These are phyloP conservation scores for Phoenix roebelenii DNA, from an alignment of 176 grass and related monocot species.

Conservation along the genomic window DNA sequence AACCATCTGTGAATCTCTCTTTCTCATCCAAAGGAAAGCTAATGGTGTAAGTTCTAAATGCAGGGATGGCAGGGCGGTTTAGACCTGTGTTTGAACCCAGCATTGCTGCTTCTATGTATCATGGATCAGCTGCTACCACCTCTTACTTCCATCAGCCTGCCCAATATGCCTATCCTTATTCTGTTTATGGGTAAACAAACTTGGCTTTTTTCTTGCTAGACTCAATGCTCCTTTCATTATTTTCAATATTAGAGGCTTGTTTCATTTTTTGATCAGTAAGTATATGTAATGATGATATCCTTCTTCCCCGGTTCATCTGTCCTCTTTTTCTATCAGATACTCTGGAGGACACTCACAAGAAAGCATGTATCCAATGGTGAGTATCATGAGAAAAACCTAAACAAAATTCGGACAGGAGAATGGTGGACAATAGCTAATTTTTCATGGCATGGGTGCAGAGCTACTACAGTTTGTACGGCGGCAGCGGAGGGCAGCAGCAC, in stretches of 20 bases:
- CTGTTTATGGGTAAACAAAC: constrained; percentile 30
- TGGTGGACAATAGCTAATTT: too few relatives aligned
- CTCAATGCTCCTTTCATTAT: too few relatives aligned
- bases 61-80: constrained; percentile 26
- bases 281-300: too few relatives aligned
- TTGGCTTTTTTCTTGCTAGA: not conserved
- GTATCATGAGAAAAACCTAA: not conserved
- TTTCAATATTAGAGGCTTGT: too few relatives aligned
- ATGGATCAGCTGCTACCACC: constrained; percentile 13
- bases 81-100: constrained; percentile 9
- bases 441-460: too few relatives aligned
- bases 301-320: not conserved
- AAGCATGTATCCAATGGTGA: constrained; percentile 45
- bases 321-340: constrained; percentile 19
- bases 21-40: too few relatives aligned
- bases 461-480: too few relatives aligned
- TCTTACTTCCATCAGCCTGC: constrained; percentile 37
- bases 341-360: constrained; percentile 34
- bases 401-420: too few relatives aligned
- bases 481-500: too few relatives aligned
- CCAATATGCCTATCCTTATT: constrained; percentile 34
- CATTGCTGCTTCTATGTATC: constrained; percentile 27
- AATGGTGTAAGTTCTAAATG: too few relatives aligned
- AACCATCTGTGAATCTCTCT: too few relatives aligned
- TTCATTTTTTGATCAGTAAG: too few relatives aligned